Evolutionary conservation across 2,329 filamentous ascomycete genomes (phyloP), one percentile per base, ranked within the genome.

Genomic region (Penicillium sp.): DNA sequence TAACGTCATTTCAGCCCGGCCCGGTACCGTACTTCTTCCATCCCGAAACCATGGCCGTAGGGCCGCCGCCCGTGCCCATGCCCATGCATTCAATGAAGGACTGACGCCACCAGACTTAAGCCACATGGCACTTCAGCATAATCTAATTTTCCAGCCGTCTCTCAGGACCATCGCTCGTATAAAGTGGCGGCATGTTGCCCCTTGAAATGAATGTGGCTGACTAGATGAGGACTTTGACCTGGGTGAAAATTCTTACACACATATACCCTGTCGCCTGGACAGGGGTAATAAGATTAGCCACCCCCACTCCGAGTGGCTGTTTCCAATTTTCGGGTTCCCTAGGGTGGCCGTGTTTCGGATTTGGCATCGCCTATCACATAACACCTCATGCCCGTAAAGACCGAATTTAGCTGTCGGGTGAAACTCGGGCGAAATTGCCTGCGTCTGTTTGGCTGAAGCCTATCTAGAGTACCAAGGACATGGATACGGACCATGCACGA

Each of bases 291-390:
- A 28, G 19, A 28, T 54, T 28, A 37, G 38, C 35, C 38, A 19
- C 28, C 50, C 35, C 51, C 51, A 38, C 35, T 54, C 26, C 17
- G 1, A 17, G 51, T 42, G 51, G 51, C 51, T 42, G 35, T 38
- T 40, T 40, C 37, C 35, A 37, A 54, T 28, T 40, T 42, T 54
- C 37, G 38, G 17, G 51, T 17, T 24, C 30, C 51, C 22, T 44
- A 42, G 51, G 51, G 35, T 54, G 51, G 35, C 24, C 51, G 51
- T 54, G 51, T 54, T 54, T 54, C 51, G 22, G 19, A 24, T 28
- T 54, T 42, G 35, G 24, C 26, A 30, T 49, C 30, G 45, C 45
- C 45, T 49, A 30, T 30, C 45, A 30, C 45, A 30, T n/a, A 49
- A 30, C 45, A 49, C 26, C 45, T 30, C 26, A 30, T n/a, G 15